Conservation (phyloP, 1,139 yeast genomes). For the Wickerhamomyces sp. region DNA sequence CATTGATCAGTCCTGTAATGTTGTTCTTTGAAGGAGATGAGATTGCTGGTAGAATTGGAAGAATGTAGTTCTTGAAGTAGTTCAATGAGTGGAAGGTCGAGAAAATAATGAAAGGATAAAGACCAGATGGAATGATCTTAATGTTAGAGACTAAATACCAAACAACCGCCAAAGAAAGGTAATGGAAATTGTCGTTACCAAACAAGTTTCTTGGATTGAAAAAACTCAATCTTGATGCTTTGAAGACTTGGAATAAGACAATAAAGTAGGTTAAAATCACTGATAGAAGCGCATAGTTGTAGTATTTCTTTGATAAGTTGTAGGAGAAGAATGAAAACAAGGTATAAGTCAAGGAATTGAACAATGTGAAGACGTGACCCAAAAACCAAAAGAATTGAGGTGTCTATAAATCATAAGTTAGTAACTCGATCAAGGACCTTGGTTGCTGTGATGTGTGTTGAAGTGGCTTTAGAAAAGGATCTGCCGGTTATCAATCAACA, state of each 20-base stretch:
- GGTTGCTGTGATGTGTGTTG: too few relatives aligned
- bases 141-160: conserved; percentile 50
- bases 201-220: conserved; percentile 29
- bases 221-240: conserved; percentile 25
- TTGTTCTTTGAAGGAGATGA: conserved; percentile 28
- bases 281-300: conserved; percentile 53
- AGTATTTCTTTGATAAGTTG: conserved; percentile 30
- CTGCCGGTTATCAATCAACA: background rate
- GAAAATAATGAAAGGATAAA: conserved; percentile 58
- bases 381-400: conserved; percentile 34
- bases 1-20: conserved; percentile 39
- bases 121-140: conserved; percentile 42
- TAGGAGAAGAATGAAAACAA: conserved; percentile 36
- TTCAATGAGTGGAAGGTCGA: conserved; percentile 70
- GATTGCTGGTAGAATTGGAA: conserved; percentile 52
- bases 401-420: conserved; percentile 13
- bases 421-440: too few relatives aligned
- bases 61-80: conserved; percentile 58
- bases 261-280: conserved; percentile 69
- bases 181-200: conserved; percentile 62
- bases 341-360: conserved; percentile 48
- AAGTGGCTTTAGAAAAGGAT: too few relatives aligned
- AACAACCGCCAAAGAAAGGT: conserved; percentile 48
- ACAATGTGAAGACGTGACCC: conserved; percentile 68
- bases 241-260: conserved; percentile 44